Conservation (phyloP, 345 rosid genomes). For the Cochlearia excelsa region DNA sequence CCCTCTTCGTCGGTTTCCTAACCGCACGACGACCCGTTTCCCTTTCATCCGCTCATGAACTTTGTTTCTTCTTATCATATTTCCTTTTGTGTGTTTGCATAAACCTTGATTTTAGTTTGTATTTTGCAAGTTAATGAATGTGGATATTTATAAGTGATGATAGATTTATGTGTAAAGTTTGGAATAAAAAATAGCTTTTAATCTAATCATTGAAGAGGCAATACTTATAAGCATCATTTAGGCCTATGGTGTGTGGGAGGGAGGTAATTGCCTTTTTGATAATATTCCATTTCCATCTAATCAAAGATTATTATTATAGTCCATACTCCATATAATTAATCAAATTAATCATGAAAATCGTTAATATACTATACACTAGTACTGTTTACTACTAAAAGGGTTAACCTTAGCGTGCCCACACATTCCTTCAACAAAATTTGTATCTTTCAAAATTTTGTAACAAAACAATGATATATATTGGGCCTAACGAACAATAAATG, state of each 20-base stretch:
- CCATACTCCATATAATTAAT: slow-evolving; percentile 7
- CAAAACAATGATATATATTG: no score
- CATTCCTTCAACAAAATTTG: not conserved
- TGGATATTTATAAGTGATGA: slow-evolving; percentile 29
- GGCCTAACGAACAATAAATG: not conserved
- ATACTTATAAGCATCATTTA: slow-evolving; percentile 37
- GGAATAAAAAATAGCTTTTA: slow-evolving; percentile 24
- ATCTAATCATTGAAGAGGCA: slow-evolving; percentile 36
- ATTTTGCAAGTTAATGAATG: not conserved
- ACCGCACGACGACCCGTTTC: slow-evolving; percentile 49
- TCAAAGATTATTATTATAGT: slow-evolving; percentile 3
- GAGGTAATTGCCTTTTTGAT: slow-evolving; percentile 1
- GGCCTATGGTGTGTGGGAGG: slow-evolving; percentile 28
- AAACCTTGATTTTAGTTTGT: not conserved
- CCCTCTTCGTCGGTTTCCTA: slow-evolving; percentile 70
- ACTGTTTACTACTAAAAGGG: not conserved
- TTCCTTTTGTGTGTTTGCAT: not conserved
- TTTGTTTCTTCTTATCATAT: slow-evolving; percentile 32
- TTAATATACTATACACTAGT: not conserved
- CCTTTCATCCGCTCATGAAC: slow-evolving; percentile 47
- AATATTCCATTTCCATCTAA: slow-evolving; percentile 20
- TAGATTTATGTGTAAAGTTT: slow-evolving; percentile 33
- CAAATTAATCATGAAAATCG: not conserved
- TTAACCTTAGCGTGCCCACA: not conserved
- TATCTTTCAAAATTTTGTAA: no score